A percentile compares a stretch with the other conserved stretches of the same genome.
These are phyloP conservation scores for Lactifluus hygrophoroides DNA, from an alignment of 768 basidiomycete species.

Conservation along the genomic window DNA sequence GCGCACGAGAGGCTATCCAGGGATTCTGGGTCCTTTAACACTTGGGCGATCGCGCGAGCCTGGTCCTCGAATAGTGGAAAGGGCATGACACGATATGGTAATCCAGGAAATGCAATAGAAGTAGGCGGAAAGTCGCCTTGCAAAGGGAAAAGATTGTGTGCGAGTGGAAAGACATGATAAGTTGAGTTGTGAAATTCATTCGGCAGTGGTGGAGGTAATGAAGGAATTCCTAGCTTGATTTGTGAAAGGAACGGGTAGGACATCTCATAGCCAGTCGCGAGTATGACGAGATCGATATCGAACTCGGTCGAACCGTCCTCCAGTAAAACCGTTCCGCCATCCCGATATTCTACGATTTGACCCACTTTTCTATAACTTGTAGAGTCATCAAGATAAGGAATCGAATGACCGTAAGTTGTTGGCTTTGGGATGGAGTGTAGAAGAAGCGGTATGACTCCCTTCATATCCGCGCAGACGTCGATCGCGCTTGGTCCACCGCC, in stretches of 20 bases:
- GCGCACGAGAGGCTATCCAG: constrained; percentile 44
- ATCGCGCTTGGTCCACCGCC: constrained; percentile 53
- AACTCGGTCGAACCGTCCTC: constrained; percentile 49
- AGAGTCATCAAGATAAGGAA: too few relatives aligned
- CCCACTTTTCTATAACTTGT: constrained; percentile 30
- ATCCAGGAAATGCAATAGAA: constrained; percentile 58
- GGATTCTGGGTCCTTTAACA: constrained; percentile 42
- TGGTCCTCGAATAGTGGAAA: constrained; percentile 77
- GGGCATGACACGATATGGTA: constrained; percentile 52
- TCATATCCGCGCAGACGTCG: constrained; percentile 59
- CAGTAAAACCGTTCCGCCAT: constrained; percentile 42
- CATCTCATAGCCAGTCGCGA: constrained; percentile 71
- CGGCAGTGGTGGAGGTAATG: constrained; percentile 42
- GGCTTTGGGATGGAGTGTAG: constrained; percentile 44
- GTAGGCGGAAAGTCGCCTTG: constrained; percentile 35
- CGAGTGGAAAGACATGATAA: constrained; percentile 61
- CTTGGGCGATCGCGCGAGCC: constrained; percentile 50
- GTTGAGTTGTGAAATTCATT: constrained; percentile 52
- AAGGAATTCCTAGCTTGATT: constrained; percentile 31
- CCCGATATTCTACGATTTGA: constrained; percentile 35
- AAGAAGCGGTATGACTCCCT: constrained; percentile 35
- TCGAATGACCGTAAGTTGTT: too few relatives aligned
- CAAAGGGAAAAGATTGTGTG: constrained; percentile 61
- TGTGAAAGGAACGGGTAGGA: constrained; percentile 55
- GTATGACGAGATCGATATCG: constrained; percentile 51